phyloP scores from a whole-genome alignment of 768 basidiomycete species.

The Suillus clintonianus region DNA sequence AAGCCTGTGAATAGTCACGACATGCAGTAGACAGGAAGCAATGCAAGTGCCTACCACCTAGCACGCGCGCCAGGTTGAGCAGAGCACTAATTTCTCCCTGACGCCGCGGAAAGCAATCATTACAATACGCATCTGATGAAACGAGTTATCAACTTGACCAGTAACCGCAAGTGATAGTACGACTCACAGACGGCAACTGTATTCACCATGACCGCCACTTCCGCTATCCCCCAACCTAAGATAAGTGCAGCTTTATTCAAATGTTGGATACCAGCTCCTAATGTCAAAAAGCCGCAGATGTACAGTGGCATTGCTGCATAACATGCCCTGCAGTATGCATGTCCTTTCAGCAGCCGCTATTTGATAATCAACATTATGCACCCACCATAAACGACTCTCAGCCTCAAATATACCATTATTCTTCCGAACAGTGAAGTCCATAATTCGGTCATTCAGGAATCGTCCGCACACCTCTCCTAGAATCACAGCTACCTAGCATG shows the following conservation, averaged over 20 bases:
- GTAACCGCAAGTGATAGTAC: background rate
- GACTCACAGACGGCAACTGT: conserved; percentile 42
- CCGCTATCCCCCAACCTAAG: conserved; percentile 47
- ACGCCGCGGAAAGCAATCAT: conserved; percentile 38
- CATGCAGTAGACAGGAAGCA: background rate
- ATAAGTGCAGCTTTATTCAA: conserved; percentile 32
- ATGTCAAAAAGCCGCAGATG: conserved; percentile 42
- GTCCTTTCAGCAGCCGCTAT: background rate
- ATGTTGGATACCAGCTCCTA: conserved; percentile 41
- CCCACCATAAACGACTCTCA: conserved; percentile 46
- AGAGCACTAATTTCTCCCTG: conserved; percentile 43
- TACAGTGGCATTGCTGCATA: conserved; percentile 44
- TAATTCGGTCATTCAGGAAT: conserved; percentile 52
- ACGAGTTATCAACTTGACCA: background rate
- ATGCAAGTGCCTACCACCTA: conserved; percentile 25
- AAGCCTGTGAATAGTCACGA: conserved; percentile 26
- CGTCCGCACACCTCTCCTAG: conserved; percentile 54
- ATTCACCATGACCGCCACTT: conserved; percentile 37
- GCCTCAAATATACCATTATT: conserved; percentile 56
- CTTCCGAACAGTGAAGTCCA: conserved; percentile 41
- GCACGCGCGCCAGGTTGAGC: conserved; percentile 41
- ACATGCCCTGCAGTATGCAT: conserved; percentile 28
- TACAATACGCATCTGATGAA: conserved; percentile 37
- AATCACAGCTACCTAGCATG: conserved; percentile 44
- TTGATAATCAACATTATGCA: background rate